Evolutionary conservation across 345 rosid genomes (phyloP), one percentile per base, ranked within the genome.

Genomic region (Microcos paniculata): DNA sequence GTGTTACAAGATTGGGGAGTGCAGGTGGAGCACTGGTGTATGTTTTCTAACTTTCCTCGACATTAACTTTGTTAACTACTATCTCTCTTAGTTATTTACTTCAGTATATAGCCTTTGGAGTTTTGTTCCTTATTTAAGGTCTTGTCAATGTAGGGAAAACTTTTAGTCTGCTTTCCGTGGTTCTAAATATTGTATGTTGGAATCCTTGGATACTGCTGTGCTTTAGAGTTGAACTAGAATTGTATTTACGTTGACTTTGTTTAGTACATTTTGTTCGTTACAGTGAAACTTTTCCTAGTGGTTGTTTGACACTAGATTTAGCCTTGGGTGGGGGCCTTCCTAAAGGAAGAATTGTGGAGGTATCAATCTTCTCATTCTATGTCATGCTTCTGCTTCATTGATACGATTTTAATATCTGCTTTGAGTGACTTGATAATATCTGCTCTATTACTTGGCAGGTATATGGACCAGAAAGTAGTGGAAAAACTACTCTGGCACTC

Each of bases 271-370:
- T 82, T 73, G 30, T 58, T 71, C 10, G 30, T 80, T 81, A 77
- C 87, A 92, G 98, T 16, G 97, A 92, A 84, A 92, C 98, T 59
- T 94, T 94, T 84, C 91, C 98, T 2, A 90, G 99, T 80, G 99
- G 99, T 80, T 81, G 94, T 71, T 85, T 95, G 89, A 90, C 94
- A 0, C 88, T 95, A 71, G 98, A 95, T 90, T 88, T 93, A 82
- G 99, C 99, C 72, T 90, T 95, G 68, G 97, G 99, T 30, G 99
- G 99, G 63, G 99, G 99, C 57, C 86, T 91, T 76, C 98, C 99
- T 45, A 95, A 84, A 79, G 99, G 99, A 65, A 87, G 99, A 80
- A 86, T 95, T 83, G 97, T 95, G 13, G 99, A 95, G 97, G 98
- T 91, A 81, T 70, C 73, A 40, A 64, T 61, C 7, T 70, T 46